A percentile compares a stretch with the other conserved stretches of the same genome.
phyloP scores from a whole-genome alignment of 352 stramenopile genomes.

The Globisporangium radiosum region DNA sequence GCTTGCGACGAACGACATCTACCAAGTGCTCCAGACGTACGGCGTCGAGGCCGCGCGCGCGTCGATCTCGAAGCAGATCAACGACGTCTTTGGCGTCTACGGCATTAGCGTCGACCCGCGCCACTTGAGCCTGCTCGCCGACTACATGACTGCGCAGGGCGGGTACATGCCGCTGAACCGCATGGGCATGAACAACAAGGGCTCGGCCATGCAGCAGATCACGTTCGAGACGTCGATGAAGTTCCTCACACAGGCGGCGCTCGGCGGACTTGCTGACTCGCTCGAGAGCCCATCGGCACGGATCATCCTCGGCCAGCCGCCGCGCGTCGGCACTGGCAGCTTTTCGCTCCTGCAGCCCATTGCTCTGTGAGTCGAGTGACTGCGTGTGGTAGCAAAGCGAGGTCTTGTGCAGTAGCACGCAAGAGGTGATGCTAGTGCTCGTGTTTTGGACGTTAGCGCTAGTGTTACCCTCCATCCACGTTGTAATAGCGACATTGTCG shows the following conservation, averaged over 20 bases:
- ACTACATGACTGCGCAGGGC: conserved; percentile 99
- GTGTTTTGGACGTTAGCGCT: no score
- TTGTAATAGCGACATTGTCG: no score
- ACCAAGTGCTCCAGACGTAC: conserved; percentile 93
- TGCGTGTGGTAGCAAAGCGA: no score
- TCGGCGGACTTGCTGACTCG: conserved; percentile 85
- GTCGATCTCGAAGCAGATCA: conserved; percentile 98
- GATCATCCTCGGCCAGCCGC: conserved; percentile 93
- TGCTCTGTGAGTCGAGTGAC: conserved; percentile 41
- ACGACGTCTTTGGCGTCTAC: conserved; percentile 98
- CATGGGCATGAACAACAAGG: conserved; percentile 95
- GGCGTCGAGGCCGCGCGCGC: conserved; percentile 97
- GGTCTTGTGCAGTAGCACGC: no score
- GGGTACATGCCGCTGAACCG: conserved; percentile 97
- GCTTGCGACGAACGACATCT: conserved; percentile 98
- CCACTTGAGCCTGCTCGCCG: conserved; percentile 97
- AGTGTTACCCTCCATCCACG: no score
- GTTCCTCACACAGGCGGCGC: conserved; percentile 96
- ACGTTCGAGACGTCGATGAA: conserved; percentile 99
- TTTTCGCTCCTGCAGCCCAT: conserved; percentile 92
- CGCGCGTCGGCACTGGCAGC: conserved; percentile 93
- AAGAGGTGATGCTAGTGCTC: neutral
- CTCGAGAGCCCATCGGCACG: conserved; percentile 93
- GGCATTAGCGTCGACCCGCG: conserved; percentile 97
- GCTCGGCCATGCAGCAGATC: conserved; percentile 98